Base-by-base conservation (phyloP, 441 rosid genomes). In the Euphorbia schlechtendalii region DNA sequence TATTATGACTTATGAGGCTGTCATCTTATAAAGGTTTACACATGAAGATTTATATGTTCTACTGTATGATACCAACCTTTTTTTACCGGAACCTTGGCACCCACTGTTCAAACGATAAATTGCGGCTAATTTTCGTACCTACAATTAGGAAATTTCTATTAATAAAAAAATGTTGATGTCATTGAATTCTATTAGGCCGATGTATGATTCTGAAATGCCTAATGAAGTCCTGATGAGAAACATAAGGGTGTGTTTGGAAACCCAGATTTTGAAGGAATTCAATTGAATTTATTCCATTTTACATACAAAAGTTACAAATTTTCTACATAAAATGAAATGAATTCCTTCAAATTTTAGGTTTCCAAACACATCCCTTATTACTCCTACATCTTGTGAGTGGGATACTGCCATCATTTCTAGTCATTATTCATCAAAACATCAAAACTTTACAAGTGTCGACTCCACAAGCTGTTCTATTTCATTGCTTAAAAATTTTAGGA, bases 61-160 rank as follows among this genome's bases (percentile, higher is more conserved):
- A 38, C 22, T 51, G 7, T 22, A 22, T 57, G 38, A 20, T 22
- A 61, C 36, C 38, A 18, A 87, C 92, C 93, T 81, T 82, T 84
- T 88, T 96, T 90, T 90, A 54, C 97, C 90, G 62, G 86, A 84
- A 73, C 92, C 88, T 67, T 76, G 87, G 77, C 81, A 70, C 59
- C 81, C 73, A 67, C 89, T 82, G 32, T 69, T 80, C 75, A 90
- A 70, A 34, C 76, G 78, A 72, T 93, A 90, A 43, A 88, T 81
- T 69, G 87, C 81, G 32, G 99, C 95, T 74, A 90, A 74, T 58
- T 85, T 73, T 75, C 79, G 84, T 40, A 85, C 80, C 95, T 85
- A 56, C 48, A 30, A 17, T 45, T 5, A n/a, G 46, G 56, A 52
- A 52, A 40, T 40, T 32, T 36, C 1, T 0, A 68, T 24, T 11